Conservation (phyloP, 257 asterid species). For the Leptodermis oblonga region DNA sequence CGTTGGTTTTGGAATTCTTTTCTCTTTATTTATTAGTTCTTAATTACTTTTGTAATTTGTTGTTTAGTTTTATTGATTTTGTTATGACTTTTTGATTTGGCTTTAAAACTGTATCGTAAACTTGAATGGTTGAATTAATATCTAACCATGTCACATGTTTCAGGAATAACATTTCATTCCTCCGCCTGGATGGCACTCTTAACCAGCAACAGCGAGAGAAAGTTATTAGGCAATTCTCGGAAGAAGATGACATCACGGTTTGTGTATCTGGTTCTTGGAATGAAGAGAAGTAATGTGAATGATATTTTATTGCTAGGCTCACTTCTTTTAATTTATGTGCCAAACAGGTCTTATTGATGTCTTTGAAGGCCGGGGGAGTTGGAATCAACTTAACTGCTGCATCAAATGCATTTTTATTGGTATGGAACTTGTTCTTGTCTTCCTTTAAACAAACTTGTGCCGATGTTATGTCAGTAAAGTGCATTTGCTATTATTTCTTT, state of each 20-base stretch:
- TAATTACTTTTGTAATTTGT: not conserved
- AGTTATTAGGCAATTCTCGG: slow-evolving; percentile 78
- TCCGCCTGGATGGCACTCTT: slow-evolving; percentile 93
- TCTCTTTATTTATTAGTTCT: not conserved
- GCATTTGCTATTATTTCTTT: not conserved
- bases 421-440: slow-evolving; percentile 22
- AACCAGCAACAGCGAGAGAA: slow-evolving; percentile 92
- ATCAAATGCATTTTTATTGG: slow-evolving; percentile 91
- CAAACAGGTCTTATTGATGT: slow-evolving; percentile 82
- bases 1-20: slow-evolving; percentile 1
- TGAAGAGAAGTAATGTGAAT: not conserved
- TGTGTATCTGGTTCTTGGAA: slow-evolving; percentile 13
- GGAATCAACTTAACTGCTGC: slow-evolving; percentile 97
- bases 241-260: slow-evolving; percentile 72
- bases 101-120: not conserved
- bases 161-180: slow-evolving; percentile 65
- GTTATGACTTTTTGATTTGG: not conserved
- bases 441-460: not conserved
- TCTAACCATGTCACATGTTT: not conserved
- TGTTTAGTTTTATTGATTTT: not conserved
- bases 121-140: not conserved
- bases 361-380: slow-evolving; percentile 97
- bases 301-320: not conserved
- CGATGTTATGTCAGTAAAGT: not conserved
- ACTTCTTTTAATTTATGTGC: slow-evolving; percentile 10